Evolutionary conservation across 768 basidiomycete species (phyloP).

Genomic region (Auricularia heimuer): DNA sequence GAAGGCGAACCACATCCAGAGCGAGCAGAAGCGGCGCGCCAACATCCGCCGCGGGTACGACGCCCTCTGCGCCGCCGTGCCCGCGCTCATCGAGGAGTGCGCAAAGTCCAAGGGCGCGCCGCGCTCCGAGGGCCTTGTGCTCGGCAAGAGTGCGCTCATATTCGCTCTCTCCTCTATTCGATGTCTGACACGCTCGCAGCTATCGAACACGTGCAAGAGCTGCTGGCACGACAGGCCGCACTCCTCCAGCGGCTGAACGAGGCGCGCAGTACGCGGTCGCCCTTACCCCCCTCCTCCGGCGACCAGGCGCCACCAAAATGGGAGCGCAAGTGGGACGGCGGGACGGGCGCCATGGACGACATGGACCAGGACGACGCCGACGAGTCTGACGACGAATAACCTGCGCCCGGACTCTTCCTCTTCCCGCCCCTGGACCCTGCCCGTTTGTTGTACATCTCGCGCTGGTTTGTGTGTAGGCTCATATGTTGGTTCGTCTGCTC

Average conservation of each 20-base stretch:
- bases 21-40: conserved; percentile 87
- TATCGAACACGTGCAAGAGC: conserved; percentile 70
- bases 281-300: conserved; percentile 42
- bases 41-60: conserved; percentile 88
- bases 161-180: background rate
- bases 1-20: conserved; percentile 88
- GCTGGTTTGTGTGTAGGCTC: too few species aligned
- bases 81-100: conserved; percentile 57
- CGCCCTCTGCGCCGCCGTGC: conserved; percentile 74
- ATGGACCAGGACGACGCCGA: conserved; percentile 26
- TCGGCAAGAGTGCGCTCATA: conserved; percentile 66
- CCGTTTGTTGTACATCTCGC: too few species aligned
- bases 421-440: too few species aligned
- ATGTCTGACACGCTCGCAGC: conserved; percentile 34
- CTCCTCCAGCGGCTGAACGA: conserved; percentile 50
- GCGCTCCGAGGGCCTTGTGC: conserved; percentile 80
- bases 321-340: conserved; percentile 82
- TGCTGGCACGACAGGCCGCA: conserved; percentile 49
- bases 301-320: conserved; percentile 31
- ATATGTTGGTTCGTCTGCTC: too few species aligned
- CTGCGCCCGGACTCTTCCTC: too few species aligned
- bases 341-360: conserved; percentile 37
- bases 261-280: conserved; percentile 48
- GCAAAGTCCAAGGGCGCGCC: conserved; percentile 57
- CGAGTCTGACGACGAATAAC: background rate